A percentile compares a stretch with the other conserved stretches of the same genome.
These are phyloP conservation scores for Microdochium nivale DNA, from an alignment of 2,329 filamentous ascomycete genomes.

Conservation along the genomic window DNA sequence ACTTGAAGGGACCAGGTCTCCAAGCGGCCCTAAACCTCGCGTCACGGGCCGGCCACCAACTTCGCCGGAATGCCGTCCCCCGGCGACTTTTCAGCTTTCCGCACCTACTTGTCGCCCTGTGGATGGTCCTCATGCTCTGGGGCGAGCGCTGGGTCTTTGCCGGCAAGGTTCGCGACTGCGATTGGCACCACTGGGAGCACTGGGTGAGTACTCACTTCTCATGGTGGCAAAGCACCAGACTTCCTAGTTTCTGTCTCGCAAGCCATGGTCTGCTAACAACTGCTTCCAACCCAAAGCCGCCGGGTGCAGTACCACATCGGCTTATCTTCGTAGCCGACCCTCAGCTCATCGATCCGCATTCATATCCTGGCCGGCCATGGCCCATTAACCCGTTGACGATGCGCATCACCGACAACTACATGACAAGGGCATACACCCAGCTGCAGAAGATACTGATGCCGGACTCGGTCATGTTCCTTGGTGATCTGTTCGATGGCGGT, in stretches of 20 bases:
- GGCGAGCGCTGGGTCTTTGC: constrained; percentile 76
- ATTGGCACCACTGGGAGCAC: constrained; percentile 83
- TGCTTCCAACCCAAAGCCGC: constrained; percentile 46
- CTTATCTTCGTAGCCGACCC: constrained; percentile 82
- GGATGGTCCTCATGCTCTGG: constrained; percentile 73
- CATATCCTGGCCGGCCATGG: constrained; percentile 75
- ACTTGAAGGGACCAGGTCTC: constrained; percentile 31
- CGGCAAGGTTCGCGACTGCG: constrained; percentile 60
- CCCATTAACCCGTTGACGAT: constrained; percentile 45
- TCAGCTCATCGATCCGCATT: constrained; percentile 87
- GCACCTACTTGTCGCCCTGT: constrained; percentile 61
- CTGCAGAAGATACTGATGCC: constrained; percentile 71
- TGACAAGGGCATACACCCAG: constrained; percentile 71
- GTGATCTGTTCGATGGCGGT: constrained; percentile 91
- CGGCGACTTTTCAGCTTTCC: constrained; percentile 52
- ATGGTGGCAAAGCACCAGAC: no score
- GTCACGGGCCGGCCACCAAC: constrained; percentile 9
- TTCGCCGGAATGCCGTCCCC: constrained; percentile 37
- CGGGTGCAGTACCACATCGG: constrained; percentile 70
- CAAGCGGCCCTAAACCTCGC: constrained; percentile 13
- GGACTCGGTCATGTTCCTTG: constrained; percentile 83
- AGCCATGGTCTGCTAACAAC: constrained; percentile 4
- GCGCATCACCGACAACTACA: constrained; percentile 76
- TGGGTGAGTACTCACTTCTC: constrained; percentile 77
- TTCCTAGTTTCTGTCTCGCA: constrained; percentile 1